These are phyloP conservation scores for Vickermania ingenoplastis DNA, from an alignment of 208 protist species.

Conservation along the genomic window DNA sequence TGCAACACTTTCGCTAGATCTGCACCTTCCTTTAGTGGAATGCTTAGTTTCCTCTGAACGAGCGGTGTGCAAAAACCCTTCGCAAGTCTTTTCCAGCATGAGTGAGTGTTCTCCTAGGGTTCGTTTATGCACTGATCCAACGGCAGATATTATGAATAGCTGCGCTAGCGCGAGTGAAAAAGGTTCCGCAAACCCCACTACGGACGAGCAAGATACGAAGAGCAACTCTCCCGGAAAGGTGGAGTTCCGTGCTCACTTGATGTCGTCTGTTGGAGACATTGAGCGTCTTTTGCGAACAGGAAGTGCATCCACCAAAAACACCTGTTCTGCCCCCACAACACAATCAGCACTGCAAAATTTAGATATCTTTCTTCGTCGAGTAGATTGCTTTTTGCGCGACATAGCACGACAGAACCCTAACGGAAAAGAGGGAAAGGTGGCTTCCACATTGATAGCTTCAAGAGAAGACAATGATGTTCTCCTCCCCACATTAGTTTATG, in stretches of 20 bases:
- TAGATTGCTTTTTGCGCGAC: conserved; percentile 29
- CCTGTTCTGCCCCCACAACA: conserved; percentile 48
- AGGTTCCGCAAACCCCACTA: too few relatives aligned
- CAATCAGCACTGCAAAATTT: conserved; percentile 45
- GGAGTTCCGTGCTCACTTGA: conserved; percentile 49
- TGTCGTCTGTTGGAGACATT: conserved; percentile 63
- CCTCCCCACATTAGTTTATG: not conserved
- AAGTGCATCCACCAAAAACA: conserved; percentile 57
- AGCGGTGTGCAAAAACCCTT: conserved; percentile 42
- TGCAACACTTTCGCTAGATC: conserved; percentile 34
- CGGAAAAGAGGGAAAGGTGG: conserved; percentile 1
- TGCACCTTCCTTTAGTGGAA: conserved; percentile 61
- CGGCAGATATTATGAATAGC: not conserved
- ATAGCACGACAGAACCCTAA: not conserved
- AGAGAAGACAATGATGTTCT: conserved; percentile 4
- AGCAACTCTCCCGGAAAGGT: not conserved
- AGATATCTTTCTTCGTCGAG: conserved; percentile 36
- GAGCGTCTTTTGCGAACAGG: conserved; percentile 79
- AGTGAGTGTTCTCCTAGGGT: conserved; percentile 42
- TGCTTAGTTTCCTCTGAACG: conserved; percentile 39
- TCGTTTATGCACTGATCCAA: conserved; percentile 22
- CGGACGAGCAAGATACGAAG: not conserved
- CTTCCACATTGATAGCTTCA: not conserved
- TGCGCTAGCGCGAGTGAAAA: not conserved
- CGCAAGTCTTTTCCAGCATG: conserved; percentile 36